phyloP scores from a whole-genome alignment of 805 yeast species.

The Ogataea salicorniae region DNA sequence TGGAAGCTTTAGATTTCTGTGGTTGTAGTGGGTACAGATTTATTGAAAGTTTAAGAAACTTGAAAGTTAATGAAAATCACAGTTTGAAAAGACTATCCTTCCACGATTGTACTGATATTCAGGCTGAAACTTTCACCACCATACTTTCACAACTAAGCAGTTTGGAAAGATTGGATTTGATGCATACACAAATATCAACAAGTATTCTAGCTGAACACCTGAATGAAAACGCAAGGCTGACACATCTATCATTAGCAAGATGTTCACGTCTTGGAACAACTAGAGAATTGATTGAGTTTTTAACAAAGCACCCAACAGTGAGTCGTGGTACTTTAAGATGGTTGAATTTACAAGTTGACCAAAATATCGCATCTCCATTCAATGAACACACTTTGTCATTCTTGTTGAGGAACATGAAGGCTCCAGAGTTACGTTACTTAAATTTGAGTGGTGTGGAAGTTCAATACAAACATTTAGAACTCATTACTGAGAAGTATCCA shows the following conservation, averaged over 20 bases:
- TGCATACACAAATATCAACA: slow-evolving; percentile 74
- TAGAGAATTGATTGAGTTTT: slow-evolving; percentile 62
- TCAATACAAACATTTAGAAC: slow-evolving; percentile 32
- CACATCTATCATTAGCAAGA: slow-evolving; percentile 67
- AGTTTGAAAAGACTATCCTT: slow-evolving; percentile 53
- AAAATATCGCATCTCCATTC: slow-evolving; percentile 47
- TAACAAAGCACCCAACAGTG: slow-evolving; percentile 67
- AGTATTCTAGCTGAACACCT: slow-evolving; percentile 47
- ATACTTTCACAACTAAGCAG: slow-evolving; percentile 52
- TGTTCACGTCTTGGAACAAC: slow-evolving; percentile 64
- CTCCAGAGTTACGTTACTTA: slow-evolving; percentile 40
- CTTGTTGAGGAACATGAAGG: slow-evolving; percentile 39
- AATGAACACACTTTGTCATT: slow-evolving; percentile 40
- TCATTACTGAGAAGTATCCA: slow-evolving; percentile 37
- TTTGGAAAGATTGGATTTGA: slow-evolving; percentile 67
- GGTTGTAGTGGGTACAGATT: slow-evolving; percentile 72
- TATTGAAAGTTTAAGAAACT: slow-evolving; percentile 49
- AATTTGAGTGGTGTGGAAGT: slow-evolving; percentile 51
- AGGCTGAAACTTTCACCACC: slow-evolving; percentile 48
- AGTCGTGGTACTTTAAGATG: slow-evolving; percentile 37
- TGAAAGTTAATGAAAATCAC: slow-evolving; percentile 27
- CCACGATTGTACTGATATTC: slow-evolving; percentile 82
- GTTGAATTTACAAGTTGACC: slow-evolving; percentile 51
- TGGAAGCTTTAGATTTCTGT: slow-evolving; percentile 79
- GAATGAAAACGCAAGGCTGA: slow-evolving; percentile 53